These are phyloP conservation scores for Andrographis paniculata DNA, from an alignment of 305 asterid genomes.

Conservation along the genomic window DNA sequence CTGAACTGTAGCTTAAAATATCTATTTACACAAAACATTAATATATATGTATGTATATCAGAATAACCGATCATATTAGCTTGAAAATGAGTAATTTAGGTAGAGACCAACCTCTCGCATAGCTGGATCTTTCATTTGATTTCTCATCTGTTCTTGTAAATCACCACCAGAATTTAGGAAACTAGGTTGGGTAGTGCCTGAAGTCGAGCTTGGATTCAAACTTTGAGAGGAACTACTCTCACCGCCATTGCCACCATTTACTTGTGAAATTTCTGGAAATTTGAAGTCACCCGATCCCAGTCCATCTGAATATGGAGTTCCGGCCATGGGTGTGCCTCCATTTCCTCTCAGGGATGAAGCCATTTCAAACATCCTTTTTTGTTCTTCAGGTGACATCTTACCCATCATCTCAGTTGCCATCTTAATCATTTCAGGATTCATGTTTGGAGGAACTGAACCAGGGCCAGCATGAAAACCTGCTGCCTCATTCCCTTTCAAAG, in stretches of 20 bases:
- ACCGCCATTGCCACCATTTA: constrained; percentile 25
- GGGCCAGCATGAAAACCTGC: constrained; percentile 24
- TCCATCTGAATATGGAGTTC: constrained; percentile 29
- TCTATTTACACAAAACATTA: too few species aligned
- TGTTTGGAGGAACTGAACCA: constrained; percentile 46
- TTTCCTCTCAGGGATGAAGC: constrained; percentile 66
- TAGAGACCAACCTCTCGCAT: constrained; percentile 65
- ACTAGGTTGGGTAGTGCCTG: constrained; percentile 35
- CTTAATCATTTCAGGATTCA: constrained; percentile 80
- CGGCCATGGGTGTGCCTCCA: constrained; percentile 33
- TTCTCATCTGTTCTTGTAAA: constrained; percentile 89
- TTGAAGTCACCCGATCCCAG: constrained; percentile 26
- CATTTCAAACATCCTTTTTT: constrained; percentile 58
- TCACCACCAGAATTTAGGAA: constrained; percentile 46
- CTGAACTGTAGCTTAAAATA: too few species aligned
- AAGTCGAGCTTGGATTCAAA: constrained; percentile 28
- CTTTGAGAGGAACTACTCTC: constrained; percentile 47
- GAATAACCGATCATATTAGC: too few species aligned
- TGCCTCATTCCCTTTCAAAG: constrained; percentile 48
- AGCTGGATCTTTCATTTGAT: constrained; percentile 94
- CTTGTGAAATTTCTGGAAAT: constrained; percentile 27
- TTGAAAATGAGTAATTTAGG: too few species aligned
- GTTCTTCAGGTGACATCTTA: constrained; percentile 84
- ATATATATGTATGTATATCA: too few species aligned
- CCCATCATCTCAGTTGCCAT: constrained; percentile 84